phyloP scores from a whole-genome alignment of 169 alveolate genomes.

The Cryptosporidium baileyi region DNA sequence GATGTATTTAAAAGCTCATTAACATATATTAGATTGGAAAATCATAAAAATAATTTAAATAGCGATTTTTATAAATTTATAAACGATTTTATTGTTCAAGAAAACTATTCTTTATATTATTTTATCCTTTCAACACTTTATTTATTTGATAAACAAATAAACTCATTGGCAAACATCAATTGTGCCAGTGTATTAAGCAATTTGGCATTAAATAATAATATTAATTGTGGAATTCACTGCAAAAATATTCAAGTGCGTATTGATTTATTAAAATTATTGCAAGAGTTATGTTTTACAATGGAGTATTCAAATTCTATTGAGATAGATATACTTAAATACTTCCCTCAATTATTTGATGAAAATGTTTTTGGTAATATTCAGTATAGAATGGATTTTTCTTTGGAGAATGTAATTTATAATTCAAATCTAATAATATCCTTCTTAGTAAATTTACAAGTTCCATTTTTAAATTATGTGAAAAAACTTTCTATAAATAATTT shows the following conservation, averaged over 20 bases:
- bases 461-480: conserved; percentile 1
- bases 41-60: background rate
- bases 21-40: background rate
- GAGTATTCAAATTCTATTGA: background rate
- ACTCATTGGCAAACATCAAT: background rate
- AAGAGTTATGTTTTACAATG: background rate
- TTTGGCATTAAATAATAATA: conserved; percentile 5
- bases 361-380: background rate
- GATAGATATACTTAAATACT: background rate
- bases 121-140: background rate
- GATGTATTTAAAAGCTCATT: background rate
- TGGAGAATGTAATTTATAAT: conserved; percentile 25
- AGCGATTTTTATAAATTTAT: background rate
- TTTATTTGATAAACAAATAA: background rate
- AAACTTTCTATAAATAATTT: background rate
- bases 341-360: conserved; percentile 25
- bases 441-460: background rate
- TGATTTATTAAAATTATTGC: background rate
- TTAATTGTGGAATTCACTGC: conserved; percentile 13
- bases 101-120: conserved; percentile 37
- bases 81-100: background rate
- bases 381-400: conserved; percentile 1
- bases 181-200: background rate
- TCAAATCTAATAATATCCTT: background rate
- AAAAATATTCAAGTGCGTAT: background rate